Evolutionary conservation across 768 basidiomycete genomes (phyloP), one percentile per base, ranked within the genome.

Genomic region (Macrolepiota dolichaula): DNA sequence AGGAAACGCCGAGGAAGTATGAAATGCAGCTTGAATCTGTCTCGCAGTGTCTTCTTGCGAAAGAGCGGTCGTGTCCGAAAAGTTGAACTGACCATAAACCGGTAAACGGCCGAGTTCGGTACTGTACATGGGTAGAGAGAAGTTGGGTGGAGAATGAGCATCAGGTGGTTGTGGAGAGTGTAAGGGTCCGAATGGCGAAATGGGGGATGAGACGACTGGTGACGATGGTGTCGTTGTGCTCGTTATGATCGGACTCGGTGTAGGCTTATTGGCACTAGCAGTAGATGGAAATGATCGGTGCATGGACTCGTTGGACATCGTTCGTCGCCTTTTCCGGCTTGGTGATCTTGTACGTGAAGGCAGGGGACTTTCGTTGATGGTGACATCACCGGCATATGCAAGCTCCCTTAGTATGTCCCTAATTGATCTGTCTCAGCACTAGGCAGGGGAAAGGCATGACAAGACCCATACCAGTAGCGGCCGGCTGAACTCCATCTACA

Each of bases 71-170:
- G 71, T 67, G 51, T 76, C 75, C 1, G 69, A 67, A 50, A 76
- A 77, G 49, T 70, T 76, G 62, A 78, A 75, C 61, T 78, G 75
- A 2, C 77, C 77, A 61, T 76, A 77, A 4, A 78, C 68, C 1
- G 86, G 86, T 0, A 87, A 70, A 42, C 82, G 73, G 2, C 85
- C 86, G 6, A 87, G 72, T 57, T 87, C 85, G 50, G 79, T 80
- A 66, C 77, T 80, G 65, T 85, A 82, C 67, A 85, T 77, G 0
- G 86, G 85, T 3, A 87, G 72, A 15, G 76, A 68, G 60, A 74
- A 74, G 52, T 72, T 67, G 10, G 63, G 58, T 1, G 68, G 63
- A 7, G 64, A 7, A 19, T 53, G n/a, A 62, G 57, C n/a, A 61
- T 64, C 17, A 64, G 67, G 24, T 55, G 51, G 35, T 38, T 51